phyloP scores from a whole-genome alignment of 176 grass and related monocot species.

The Zizania latifolia region DNA sequence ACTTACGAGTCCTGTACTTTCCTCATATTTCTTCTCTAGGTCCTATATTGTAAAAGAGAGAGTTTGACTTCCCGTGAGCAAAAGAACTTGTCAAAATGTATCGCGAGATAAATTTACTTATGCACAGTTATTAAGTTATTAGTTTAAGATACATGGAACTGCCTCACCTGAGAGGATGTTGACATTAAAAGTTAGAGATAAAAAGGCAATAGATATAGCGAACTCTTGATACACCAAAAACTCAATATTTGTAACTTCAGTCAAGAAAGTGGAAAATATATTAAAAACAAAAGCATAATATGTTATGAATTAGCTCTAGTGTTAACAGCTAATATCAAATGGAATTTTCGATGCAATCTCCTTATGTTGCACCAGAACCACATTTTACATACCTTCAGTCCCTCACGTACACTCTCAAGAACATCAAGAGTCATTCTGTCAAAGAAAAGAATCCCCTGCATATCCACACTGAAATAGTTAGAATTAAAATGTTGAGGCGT shows the following conservation, averaged over 20 bases:
- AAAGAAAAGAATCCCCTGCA: slow-evolving; percentile 93
- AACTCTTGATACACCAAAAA: slow-evolving; percentile 5
- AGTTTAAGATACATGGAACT: background rate
- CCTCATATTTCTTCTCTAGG: slow-evolving; percentile 77
- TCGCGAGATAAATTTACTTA: background rate
- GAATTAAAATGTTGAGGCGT: background rate
- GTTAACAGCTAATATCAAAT: background rate
- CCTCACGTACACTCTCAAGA: slow-evolving; percentile 59
- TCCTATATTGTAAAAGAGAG: slow-evolving; percentile 40
- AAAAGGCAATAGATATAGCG: background rate
- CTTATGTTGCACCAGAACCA: background rate
- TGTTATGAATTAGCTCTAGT: background rate
- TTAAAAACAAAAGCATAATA: background rate
- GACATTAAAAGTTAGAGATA: background rate
- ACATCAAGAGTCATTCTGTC: slow-evolving; percentile 90
- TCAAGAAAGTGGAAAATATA: slow-evolving; percentile 12
- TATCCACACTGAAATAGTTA: slow-evolving; percentile 34
- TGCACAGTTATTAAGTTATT: background rate
- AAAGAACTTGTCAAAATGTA: slow-evolving; percentile 14
- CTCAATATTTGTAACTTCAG: background rate
- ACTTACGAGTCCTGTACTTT: slow-evolving; percentile 51
- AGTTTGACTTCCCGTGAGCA: background rate
- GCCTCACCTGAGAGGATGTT: background rate
- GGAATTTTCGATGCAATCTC: background rate
- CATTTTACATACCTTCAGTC: slow-evolving; percentile 62